A percentile compares a stretch with the other conserved stretches of the same genome.
These are phyloP conservation scores for Ganoderma multipileum DNA, from an alignment of 1,284 basidiomycete species.

Conservation along the genomic window DNA sequence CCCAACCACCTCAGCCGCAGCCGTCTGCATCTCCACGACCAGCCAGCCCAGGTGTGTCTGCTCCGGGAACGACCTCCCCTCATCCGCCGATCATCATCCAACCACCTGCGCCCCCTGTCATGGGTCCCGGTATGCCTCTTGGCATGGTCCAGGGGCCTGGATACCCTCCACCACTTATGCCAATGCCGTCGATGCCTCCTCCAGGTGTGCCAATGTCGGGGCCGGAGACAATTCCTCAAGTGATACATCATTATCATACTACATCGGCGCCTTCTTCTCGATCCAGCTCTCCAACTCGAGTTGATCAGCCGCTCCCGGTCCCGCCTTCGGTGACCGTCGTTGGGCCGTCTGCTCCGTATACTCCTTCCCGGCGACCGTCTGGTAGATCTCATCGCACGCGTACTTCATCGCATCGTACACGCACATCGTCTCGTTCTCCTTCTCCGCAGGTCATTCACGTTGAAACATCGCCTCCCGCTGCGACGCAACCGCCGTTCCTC, in stretches of 20 bases:
- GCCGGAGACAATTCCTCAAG: neutral
- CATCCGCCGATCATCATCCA: conserved; percentile 22
- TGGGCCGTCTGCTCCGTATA: neutral
- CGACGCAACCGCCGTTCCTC: conserved; percentile 1
- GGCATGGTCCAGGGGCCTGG: neutral
- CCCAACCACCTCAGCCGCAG: neutral
- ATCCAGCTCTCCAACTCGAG: neutral
- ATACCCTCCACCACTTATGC: neutral
- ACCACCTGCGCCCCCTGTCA: conserved; percentile 4
- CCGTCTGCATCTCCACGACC: neutral
- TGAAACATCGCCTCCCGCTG: neutral
- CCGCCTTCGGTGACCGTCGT: neutral
- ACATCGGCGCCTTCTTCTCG: neutral
- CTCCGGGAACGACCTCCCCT: neutral
- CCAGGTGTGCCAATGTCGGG: neutral
- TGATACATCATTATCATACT: neutral
- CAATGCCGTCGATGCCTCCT: neutral
- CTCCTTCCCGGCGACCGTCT: neutral
- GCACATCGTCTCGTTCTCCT: neutral
- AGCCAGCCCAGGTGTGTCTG: neutral
- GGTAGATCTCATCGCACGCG: neutral
- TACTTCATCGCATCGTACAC: neutral
- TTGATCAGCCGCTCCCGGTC: neutral
- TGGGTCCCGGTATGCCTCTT: neutral
- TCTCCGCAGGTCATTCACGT: neutral